Conservation (phyloP, 805 yeast genomes). For the Barnettozyma sp. region DNA sequence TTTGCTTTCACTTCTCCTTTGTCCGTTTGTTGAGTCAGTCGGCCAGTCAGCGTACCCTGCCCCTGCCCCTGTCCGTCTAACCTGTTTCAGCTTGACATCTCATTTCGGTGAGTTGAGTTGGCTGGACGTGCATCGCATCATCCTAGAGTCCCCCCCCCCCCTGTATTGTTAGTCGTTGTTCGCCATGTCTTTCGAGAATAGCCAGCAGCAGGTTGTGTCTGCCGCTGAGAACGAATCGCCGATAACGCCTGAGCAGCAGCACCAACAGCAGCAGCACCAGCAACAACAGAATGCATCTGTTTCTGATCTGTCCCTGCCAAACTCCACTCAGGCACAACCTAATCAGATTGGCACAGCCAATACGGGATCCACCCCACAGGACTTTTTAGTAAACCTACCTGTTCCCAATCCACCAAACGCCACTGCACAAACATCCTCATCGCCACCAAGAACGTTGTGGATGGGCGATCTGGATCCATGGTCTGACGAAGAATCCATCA, state of each 20-base stretch:
- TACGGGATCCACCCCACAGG: too few relatives aligned
- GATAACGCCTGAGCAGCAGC: slow-evolving; percentile 7
- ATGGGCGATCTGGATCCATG: slow-evolving; percentile 85
- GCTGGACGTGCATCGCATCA: too few relatives aligned
- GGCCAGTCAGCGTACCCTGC: too few relatives aligned
- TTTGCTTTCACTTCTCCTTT: too few relatives aligned
- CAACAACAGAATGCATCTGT: slow-evolving; percentile 7
- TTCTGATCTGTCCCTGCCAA: slow-evolving; percentile 3
- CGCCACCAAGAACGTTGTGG: slow-evolving; percentile 70
- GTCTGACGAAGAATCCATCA: slow-evolving; percentile 58
- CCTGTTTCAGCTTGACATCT: too few relatives aligned
- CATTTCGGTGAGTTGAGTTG: too few relatives aligned
- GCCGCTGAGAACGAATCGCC: slow-evolving; percentile 8
- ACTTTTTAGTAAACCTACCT: slow-evolving; percentile 21
- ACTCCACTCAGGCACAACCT: too few relatives aligned
- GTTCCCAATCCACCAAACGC: slow-evolving; percentile 53
- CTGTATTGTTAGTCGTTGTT: too few relatives aligned
- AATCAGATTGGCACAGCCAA: not conserved
- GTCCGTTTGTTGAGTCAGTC: too few relatives aligned
- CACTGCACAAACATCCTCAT: slow-evolving; percentile 35
- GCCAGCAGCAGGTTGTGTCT: slow-evolving; percentile 3
- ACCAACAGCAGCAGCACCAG: too few relatives aligned
- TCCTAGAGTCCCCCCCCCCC: too few relatives aligned
- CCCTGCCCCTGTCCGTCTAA: too few relatives aligned
- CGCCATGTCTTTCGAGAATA: slow-evolving; percentile 7